Evolutionary conservation across 768 basidiomycete species (phyloP).

Genomic region (Crassisporium funariophilum): DNA sequence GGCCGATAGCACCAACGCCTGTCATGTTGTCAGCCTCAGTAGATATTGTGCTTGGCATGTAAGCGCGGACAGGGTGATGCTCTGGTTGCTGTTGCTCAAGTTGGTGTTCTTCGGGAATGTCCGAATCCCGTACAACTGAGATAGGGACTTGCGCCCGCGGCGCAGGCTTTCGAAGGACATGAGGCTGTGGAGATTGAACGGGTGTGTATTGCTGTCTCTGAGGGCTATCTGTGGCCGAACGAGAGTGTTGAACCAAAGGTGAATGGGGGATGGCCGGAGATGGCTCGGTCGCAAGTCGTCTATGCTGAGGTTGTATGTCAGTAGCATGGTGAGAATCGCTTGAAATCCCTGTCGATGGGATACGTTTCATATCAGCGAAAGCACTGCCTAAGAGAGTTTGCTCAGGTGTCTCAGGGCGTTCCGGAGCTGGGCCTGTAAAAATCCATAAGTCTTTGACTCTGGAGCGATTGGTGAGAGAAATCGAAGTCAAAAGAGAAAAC

Average conservation of each 20-base stretch:
- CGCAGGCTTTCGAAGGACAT: slow-evolving; percentile 59
- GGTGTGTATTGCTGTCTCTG: slow-evolving; percentile 21
- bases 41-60: slow-evolving; percentile 57
- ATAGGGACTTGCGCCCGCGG: slow-evolving; percentile 65
- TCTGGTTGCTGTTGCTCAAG: too few species aligned
- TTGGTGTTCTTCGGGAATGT: slow-evolving; percentile 18
- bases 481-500: slow-evolving; percentile 67
- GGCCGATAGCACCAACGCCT: slow-evolving; percentile 51
- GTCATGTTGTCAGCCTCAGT: slow-evolving; percentile 63
- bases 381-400: slow-evolving; percentile 1
- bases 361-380: background rate
- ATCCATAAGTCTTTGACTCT: slow-evolving; percentile 79
- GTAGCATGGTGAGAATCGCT: slow-evolving; percentile 8
- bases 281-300: slow-evolving; percentile 40
- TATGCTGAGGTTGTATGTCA: slow-evolving; percentile 31
- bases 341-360: background rate
- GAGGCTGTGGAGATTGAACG: slow-evolving; percentile 32
- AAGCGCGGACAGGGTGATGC: slow-evolving; percentile 30
- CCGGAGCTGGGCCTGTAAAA: slow-evolving; percentile 58
- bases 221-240: slow-evolving; percentile 20
- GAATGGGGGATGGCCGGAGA: slow-evolving; percentile 13
- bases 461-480: slow-evolving; percentile 72
- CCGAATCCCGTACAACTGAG: slow-evolving; percentile 53
- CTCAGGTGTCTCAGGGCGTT: slow-evolving; percentile 31
- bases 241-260: slow-evolving; percentile 24